Evolutionary conservation across 192 early-diverging fungal genomes (phyloP).

Genomic region (Anaeromyces robustus): DNA sequence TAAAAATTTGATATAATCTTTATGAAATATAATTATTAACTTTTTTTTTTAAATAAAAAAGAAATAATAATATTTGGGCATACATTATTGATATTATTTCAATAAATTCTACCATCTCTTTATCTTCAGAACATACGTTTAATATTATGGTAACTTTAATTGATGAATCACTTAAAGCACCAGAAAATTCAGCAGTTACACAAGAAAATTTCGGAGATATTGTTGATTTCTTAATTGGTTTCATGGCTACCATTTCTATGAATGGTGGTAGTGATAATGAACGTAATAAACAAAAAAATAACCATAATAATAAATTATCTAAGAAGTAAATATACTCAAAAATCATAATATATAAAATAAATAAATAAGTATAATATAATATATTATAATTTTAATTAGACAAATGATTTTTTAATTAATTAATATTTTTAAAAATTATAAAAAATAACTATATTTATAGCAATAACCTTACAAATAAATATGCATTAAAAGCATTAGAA

Average conservation of each 20-base stretch:
- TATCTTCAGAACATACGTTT: conserved; percentile 44
- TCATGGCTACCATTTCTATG: conserved; percentile 27
- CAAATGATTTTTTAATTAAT: too few relatives aligned
- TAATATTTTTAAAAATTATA: too few relatives aligned
- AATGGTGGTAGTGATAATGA: neutral
- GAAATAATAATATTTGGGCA: conserved; percentile 17
- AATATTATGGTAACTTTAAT: conserved; percentile 32
- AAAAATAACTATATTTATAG: conserved; percentile 7
- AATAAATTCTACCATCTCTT: conserved; percentile 33
- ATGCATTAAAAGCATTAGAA: conserved; percentile 50
- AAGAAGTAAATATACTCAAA: neutral
- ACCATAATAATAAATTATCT: neutral
- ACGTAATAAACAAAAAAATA: neutral
- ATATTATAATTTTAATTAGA: too few relatives aligned
- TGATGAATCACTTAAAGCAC: conserved; percentile 7
- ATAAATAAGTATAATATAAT: too few relatives aligned
- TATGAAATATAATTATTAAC: too few relatives aligned
- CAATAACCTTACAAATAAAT: conserved; percentile 31
- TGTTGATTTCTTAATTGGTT: conserved; percentile 51
- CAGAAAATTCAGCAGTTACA: conserved; percentile 22
- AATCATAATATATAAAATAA: too few relatives aligned
- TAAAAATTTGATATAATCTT: too few relatives aligned
- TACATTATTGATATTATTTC: conserved; percentile 33
- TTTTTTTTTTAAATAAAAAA: too few relatives aligned
- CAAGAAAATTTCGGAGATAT: conserved; percentile 56